Evolutionary conservation across 2,329 filamentous ascomycete species (phyloP).

Genomic region (Tolypocladium album): DNA sequence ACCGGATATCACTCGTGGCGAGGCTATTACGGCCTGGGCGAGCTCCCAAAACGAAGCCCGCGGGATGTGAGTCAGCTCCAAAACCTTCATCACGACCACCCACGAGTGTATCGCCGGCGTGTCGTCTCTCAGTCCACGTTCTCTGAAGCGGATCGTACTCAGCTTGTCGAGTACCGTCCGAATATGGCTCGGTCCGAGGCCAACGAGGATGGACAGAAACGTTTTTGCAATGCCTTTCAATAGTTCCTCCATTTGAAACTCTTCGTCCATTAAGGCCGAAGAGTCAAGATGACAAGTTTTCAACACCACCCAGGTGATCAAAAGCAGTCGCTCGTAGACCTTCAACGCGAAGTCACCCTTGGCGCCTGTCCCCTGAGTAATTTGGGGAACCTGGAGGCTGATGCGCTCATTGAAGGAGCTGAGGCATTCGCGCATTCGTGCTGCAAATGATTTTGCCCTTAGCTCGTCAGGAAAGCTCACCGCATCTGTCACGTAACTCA

Average conservation of each 20-base stretch:
- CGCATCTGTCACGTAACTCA: slow-evolving; percentile 34
- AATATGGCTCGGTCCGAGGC: slow-evolving; percentile 30
- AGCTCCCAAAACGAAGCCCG: slow-evolving; percentile 52
- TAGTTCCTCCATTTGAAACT: slow-evolving; percentile 36
- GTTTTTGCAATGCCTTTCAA: slow-evolving; percentile 30
- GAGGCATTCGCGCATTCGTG: slow-evolving; percentile 32
- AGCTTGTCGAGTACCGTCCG: slow-evolving; percentile 36
- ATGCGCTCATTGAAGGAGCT: slow-evolving; percentile 26
- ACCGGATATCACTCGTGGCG: slow-evolving; percentile 20
- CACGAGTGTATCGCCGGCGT: slow-evolving; percentile 39
- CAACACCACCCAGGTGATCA: slow-evolving; percentile 25
- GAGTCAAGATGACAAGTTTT: slow-evolving; percentile 29
- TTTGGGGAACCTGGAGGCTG: slow-evolving; percentile 5
- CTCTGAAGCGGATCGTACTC: slow-evolving; percentile 31
- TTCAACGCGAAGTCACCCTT: slow-evolving; percentile 8
- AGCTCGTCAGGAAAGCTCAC: slow-evolving; percentile 26
- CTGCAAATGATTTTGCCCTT: slow-evolving; percentile 28
- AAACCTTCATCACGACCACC: slow-evolving; percentile 44
- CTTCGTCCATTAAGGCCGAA: slow-evolving; percentile 17
- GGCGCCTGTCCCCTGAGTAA: neutral
- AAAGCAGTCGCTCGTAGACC: slow-evolving; percentile 18
- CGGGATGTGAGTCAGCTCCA: slow-evolving; percentile 39
- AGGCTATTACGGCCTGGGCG: slow-evolving; percentile 31
- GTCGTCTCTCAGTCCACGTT: slow-evolving; percentile 40
- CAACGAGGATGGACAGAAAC: slow-evolving; percentile 28